Base-by-base conservation (phyloP, 768 basidiomycete genomes). In the Leccinum uliginosum region DNA sequence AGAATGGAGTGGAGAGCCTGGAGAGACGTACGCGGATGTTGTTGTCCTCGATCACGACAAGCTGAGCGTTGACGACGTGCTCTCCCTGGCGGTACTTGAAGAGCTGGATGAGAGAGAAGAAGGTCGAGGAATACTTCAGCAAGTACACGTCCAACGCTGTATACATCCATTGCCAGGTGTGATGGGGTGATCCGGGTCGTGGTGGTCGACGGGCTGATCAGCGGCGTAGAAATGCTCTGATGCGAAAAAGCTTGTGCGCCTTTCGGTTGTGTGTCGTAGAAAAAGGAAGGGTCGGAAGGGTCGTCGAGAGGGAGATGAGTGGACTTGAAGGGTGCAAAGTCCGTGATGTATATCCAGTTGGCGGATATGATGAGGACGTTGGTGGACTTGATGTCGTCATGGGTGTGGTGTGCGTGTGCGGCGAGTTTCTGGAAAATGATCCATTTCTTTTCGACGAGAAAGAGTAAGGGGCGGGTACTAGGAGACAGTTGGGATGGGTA, bases 81-180 rank as follows among this genome's bases (percentile, higher is more conserved):
- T 93, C 89, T 6, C 92, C 92, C 60, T 91, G 87, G 35, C 93
- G 76, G 65, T 95, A 99, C 70, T 94, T 93, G 80, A 91, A 98
- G 54, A 99, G 75, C 67, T 98, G 95, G 69, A 91, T 93, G 50
- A 99, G 79, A 1, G 90, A 93, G 75, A 98, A 98, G 52, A 97
- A 78, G 3, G 90, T 99, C 97, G 57, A 94, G 77, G 75, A 97
- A 98, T 59, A 99, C 79, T 72, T 99, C 97, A 1, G 94, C 93
- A 32, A 98, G 83, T 12, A 98, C 94, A 69, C 96, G 98, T 21
- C 97, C 97, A 0, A 83, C 82, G 61, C 93, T 93, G 67, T 98
- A 99, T 52, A 94, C 89, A 69, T 99, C 97, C 97, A 99, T 99
- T 4, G 89, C 81, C 73, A n/a, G 98, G 93, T 1, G 93, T 95